A percentile compares a stretch with the other conserved stretches of the same genome.
phyloP scores from a whole-genome alignment of 2,329 filamentous ascomycete species.

The Diaporthe aspalathi region DNA sequence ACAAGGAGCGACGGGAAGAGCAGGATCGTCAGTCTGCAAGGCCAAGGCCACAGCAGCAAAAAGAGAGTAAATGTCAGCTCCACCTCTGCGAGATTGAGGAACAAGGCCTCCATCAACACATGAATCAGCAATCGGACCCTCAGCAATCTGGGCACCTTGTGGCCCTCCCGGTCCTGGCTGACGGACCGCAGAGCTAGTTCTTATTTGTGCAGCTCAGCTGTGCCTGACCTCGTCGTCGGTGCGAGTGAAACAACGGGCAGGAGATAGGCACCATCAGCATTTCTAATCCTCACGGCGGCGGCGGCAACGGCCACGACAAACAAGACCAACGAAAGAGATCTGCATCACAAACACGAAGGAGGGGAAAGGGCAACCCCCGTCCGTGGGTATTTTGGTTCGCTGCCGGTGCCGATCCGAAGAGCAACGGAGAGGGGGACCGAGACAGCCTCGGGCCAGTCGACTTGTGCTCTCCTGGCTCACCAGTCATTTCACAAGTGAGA shows the following conservation, averaged over 20 bases:
- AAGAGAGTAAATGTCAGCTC: slow-evolving; percentile 2
- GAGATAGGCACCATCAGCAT: not conserved
- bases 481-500: slow-evolving; percentile 25
- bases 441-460: slow-evolving; percentile 20
- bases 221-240: not conserved
- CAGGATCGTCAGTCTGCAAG: slow-evolving; percentile 2
- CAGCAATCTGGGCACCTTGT: slow-evolving; percentile 18
- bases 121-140: slow-evolving; percentile 29
- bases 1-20: not conserved
- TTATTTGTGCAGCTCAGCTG: not conserved
- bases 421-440: not conserved
- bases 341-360: slow-evolving; percentile 13
- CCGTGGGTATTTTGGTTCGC: slow-evolving; percentile 16
- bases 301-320: not conserved
- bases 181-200: not conserved
- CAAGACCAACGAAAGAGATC: not conserved
- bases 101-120: slow-evolving; percentile 14
- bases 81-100: slow-evolving; percentile 28
- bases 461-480: slow-evolving; percentile 9
- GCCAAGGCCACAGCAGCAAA: not conserved
- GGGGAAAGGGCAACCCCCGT: slow-evolving; percentile 1
- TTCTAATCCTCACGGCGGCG: too few species aligned
- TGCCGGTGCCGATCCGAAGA: slow-evolving; percentile 20
- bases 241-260: slow-evolving; percentile 7
- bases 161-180: not conserved